Evolutionary conservation across 2,329 filamentous ascomycete genomes (phyloP), one percentile per base, ranked within the genome.

Genomic region (Fusarium sp.): DNA sequence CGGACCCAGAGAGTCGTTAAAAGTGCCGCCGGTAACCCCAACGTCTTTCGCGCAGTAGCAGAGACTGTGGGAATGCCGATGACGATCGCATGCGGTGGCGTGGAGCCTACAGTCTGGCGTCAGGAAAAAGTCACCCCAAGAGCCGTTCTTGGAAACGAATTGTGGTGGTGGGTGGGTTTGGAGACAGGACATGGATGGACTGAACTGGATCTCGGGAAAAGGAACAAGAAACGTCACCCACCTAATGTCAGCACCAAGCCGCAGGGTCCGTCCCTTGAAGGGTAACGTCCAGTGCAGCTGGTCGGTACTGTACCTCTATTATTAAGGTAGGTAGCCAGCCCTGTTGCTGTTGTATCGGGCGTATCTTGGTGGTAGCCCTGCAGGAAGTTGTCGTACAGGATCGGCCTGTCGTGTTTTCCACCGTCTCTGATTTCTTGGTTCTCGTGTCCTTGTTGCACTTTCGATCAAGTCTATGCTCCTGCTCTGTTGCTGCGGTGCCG

Each of bases 21-120:
- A 49, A 55, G 54, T 67, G 61, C 68, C 40, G 50, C 62, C 58
- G 59, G 65, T 64, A 57, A 49, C 44, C 58, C 68, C 58, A 70
- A 69, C 65, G 67, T 62, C 64, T 68, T 65, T 59, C 42, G 33
- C 49, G 33, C 46, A 65, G 63, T 51, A 42, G 9, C 23, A n/a
- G 57, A 61, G 60, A 27, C 58, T 33, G 46, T 67, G 63, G 70
- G 70, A 74, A 55, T 74, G 65, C 69, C 59, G 71, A 74, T 69
- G 70, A 74, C 67, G 72, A 74, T 73, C 69, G 63, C 54, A 71
- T 73, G 69, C 61, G 63, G 71, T 72, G 69, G 70, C 64, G 72
- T 74, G 72, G 72, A 64, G 69, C 27, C 31, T 51, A 49, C 59
- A 54, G 51, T 18, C 61, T 58, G 65, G 68, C 65, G 62, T 71